Conservation (phyloP, 352 stramenopile species). For the Pythium grandisporangium region DNA sequence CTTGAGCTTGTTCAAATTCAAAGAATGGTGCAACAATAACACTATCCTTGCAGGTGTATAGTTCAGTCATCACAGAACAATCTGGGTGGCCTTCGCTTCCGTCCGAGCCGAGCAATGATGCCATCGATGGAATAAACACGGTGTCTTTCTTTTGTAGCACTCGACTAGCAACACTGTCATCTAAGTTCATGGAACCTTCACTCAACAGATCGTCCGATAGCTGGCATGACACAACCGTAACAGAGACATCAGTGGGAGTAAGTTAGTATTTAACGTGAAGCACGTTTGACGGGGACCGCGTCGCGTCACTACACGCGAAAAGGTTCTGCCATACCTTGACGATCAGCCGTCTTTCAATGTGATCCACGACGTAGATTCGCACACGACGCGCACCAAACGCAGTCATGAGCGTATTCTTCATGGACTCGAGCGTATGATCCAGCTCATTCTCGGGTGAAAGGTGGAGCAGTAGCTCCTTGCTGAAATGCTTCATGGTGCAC, state of each 20-base stretch:
- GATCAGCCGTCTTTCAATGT: constrained; percentile 22
- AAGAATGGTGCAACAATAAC: constrained; percentile 35
- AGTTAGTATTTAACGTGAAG: too few species aligned
- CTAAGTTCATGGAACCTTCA: constrained; percentile 18
- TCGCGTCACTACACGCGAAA: too few species aligned
- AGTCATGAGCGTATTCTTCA: constrained; percentile 40
- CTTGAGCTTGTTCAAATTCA: constrained; percentile 24
- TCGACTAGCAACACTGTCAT: constrained; percentile 17
- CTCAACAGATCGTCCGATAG: constrained; percentile 43
- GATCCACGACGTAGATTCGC: constrained; percentile 53
- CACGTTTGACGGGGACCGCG: too few species aligned
- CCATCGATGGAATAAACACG: constrained; percentile 11
- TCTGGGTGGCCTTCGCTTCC: neutral
- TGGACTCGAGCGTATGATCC: constrained; percentile 64
- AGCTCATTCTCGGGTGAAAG: constrained; percentile 72
- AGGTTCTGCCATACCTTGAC: constrained; percentile 36
- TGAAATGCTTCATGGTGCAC: constrained; percentile 59
- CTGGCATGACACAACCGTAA: too few species aligned
- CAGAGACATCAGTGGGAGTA: too few species aligned
- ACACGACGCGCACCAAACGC: constrained; percentile 51
- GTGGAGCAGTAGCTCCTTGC: constrained; percentile 65
- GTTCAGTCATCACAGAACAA: constrained; percentile 1
- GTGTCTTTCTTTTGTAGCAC: constrained; percentile 22
- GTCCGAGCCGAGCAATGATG: neutral
- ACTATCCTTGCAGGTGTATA: constrained; percentile 15